Evolutionary conservation across 768 basidiomycete species (phyloP).

Genomic region (Gloeostereum incarnatum): DNA sequence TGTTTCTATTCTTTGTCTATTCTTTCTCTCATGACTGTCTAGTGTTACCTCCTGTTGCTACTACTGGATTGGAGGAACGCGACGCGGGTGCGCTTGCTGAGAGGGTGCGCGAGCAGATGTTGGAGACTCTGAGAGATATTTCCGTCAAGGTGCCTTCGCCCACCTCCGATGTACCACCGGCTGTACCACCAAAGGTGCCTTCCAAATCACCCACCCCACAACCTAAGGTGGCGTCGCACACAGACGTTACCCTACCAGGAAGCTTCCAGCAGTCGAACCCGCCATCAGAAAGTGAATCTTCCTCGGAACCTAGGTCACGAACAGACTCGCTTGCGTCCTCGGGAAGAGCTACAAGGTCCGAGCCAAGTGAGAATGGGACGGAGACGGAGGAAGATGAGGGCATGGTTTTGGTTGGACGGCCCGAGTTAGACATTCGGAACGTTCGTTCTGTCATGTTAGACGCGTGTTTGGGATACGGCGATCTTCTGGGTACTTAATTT

Average conservation of each 20-base stretch:
- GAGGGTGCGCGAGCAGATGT: conserved; percentile 73
- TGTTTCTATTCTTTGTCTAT: conserved; percentile 2
- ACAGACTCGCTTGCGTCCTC: conserved; percentile 24
- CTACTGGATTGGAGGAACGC: conserved; percentile 54
- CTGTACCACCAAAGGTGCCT: conserved; percentile 6
- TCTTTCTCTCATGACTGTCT: conserved; percentile 3
- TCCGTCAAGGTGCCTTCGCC: conserved; percentile 40
- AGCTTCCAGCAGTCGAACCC: background rate
- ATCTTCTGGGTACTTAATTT: too few species aligned
- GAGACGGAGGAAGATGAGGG: conserved; percentile 85
- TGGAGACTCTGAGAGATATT: conserved; percentile 67
- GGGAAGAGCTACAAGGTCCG: conserved; percentile 25
- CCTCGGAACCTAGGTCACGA: conserved; percentile 10
- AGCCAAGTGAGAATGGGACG: conserved; percentile 51
- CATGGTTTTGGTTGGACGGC: conserved; percentile 69
- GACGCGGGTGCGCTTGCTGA: conserved; percentile 64
- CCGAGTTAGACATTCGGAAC: conserved; percentile 23
- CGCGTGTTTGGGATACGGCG: too few species aligned
- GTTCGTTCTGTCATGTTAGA: too few species aligned
- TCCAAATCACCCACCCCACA: background rate
- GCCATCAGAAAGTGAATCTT: conserved; percentile 2
- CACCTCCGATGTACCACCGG: conserved; percentile 9
- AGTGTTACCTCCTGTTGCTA: conserved; percentile 91
- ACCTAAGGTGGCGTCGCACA: background rate
- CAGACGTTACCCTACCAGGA: background rate